phyloP scores from a whole-genome alignment of 352 stramenopile genomes.

The Phytopythium boreale region DNA sequence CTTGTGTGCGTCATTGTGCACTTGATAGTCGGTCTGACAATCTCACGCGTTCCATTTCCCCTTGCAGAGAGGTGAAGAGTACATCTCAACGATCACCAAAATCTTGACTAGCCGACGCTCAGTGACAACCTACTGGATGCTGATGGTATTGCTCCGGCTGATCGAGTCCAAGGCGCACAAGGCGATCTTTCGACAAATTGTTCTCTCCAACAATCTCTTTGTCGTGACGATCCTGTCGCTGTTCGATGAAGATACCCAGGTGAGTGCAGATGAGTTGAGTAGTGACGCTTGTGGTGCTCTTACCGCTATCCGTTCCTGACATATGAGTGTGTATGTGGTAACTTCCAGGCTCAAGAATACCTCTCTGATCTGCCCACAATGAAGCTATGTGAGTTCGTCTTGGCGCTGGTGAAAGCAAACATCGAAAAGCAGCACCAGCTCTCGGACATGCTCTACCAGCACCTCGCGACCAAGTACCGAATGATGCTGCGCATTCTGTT shows the following conservation, averaged over 20 bases:
- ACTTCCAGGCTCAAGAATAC: slow-evolving; percentile 44
- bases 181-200: slow-evolving; percentile 47
- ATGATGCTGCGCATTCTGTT: slow-evolving; percentile 82
- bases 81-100: slow-evolving; percentile 62
- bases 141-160: slow-evolving; percentile 60
- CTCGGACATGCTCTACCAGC: slow-evolving; percentile 63
- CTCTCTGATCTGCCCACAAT: slow-evolving; percentile 74
- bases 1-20: background rate
- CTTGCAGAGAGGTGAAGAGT: slow-evolving; percentile 64
- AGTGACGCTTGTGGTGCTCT: no score
- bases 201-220: slow-evolving; percentile 66
- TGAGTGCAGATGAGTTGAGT: slow-evolving; percentile 15
- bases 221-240: slow-evolving; percentile 59
- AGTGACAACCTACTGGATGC: slow-evolving; percentile 71
- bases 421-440: slow-evolving; percentile 60
- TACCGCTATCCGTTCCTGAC: background rate
- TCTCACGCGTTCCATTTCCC: slow-evolving; percentile 4
- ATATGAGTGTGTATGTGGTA: background rate
- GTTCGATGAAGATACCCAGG: slow-evolving; percentile 66
- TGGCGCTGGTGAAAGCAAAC: slow-evolving; percentile 62
- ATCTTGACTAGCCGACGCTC: slow-evolving; percentile 52
- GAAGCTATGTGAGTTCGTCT: slow-evolving; percentile 73
- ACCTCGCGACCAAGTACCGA: slow-evolving; percentile 63
- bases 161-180: slow-evolving; percentile 66
- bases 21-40: background rate